Evolutionary conservation across 805 yeast genomes (phyloP), one percentile per base, ranked within the genome.

Genomic region (Sugiyamaella boreocaroliniensis): DNA sequence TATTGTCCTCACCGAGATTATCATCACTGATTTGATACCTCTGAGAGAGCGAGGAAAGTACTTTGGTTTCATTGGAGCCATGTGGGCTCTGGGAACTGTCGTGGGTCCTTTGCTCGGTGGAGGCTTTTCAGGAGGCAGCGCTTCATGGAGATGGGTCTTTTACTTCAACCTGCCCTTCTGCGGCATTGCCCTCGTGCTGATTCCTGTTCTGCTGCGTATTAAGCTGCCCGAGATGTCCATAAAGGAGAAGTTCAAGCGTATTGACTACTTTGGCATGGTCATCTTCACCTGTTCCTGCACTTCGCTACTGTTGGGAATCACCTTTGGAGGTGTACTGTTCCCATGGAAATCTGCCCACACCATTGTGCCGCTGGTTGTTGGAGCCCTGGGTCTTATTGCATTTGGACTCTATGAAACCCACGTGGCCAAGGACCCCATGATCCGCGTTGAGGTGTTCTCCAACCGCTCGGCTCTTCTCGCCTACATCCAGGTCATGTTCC

Each of bases 61-160:
- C 61, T 83, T 79, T 64, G 84, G 84, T 10, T 26, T 64, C 12
- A 44, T 67, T 22, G 67, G 68, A 43, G 47, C 57, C 6, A 50
- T 61, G 20, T 65, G 69, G 66, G 67, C 67, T 1, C 40, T 68
- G 1, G 67, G 66, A 8, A 53, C 62, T 5, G 64, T 61, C 0
- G 48, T 52, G 18, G 89, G 89, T 1, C 89, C 89, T 0, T 68
- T 82, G 41, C 62, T 83, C 20, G 89, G 88, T 12, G 89, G 89
- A 29, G 82, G 81, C 0, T 77, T 85, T 52, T 74, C 86, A 1
- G n/a, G 37, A 11, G 67, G 78, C 1, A 69, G 76, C 49, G 79
- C 75, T 4, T 68, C 79, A n/a, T 85, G 89, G 89, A 72, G 89
- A 61, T 83, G 89, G 88, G 80, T 87, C 60, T 85, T 83, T 63